Base-by-base conservation (phyloP, 306 rosid genomes). In the Dryas drummondii region DNA sequence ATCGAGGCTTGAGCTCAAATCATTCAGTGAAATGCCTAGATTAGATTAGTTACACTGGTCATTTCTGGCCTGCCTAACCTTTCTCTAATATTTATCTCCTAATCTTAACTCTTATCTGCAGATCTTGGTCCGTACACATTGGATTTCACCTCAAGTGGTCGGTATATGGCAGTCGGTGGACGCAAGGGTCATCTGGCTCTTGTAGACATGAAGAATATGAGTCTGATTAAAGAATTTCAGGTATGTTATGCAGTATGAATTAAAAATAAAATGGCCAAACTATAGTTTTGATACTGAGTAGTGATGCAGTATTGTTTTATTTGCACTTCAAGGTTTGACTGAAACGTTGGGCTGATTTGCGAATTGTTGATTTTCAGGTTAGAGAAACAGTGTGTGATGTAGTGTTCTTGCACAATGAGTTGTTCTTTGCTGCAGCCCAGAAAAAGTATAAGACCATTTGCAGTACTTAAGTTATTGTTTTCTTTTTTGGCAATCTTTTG, bases 351-450 rank as follows among this genome's bases (percentile, higher is more conserved):
- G 59, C 55, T 76, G 63, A 74, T 15, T 70, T 70, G 70, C 72
- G 48, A 48, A 42, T 64, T 40, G 49, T 68, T 76, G 37, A 32
- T 54, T 88, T 80, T 68, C 96, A 94, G 98, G 97, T 91, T 68
- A 87, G 90, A 76, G 98, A 94, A 82, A 91, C 96, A 8, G 96
- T 94, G 50, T 97, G 88, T 51, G 98, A 94, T 82, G 96, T 92
- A 64, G 90, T 56, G 49, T 94, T 94, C 86, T 85, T 91, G 83
- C 96, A 90, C 64, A 87, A 91, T n/a, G 89, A 91, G 84, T 78
- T 80, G 50, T 85, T 84, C 74, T 88, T 91, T 79, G 98, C 97
- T 27, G 93, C 93, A 69, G 97, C 96, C 3, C 98, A 94, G 87
- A 94, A 90, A 80, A 94, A 90, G 98, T 94, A 89, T 52, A 69